Evolutionary conservation across 2,329 filamentous ascomycete species (phyloP).

Genomic region (Sphaerulina vaccinii): DNA sequence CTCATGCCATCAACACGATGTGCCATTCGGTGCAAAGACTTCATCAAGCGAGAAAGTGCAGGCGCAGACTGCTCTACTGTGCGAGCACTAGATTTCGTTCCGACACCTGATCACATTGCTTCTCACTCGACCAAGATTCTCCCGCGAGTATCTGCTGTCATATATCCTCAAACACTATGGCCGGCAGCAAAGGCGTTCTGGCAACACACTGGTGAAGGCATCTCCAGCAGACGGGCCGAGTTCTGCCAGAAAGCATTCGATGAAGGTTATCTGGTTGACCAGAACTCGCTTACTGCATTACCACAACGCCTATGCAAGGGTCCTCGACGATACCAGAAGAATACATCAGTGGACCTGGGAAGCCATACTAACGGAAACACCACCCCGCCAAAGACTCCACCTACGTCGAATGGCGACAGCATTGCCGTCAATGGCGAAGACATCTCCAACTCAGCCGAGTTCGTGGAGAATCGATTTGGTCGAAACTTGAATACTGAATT

Average conservation of each 20-base stretch:
- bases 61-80: conserved; percentile 52
- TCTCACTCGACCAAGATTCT: conserved; percentile 43
- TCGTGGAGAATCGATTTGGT: conserved; percentile 92
- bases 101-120: conserved; percentile 54
- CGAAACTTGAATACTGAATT: conserved; percentile 81
- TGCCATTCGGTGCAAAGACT: conserved; percentile 71
- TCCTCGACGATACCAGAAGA: conserved; percentile 75
- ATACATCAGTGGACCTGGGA: conserved; percentile 49
- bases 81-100: conserved; percentile 61
- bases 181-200: conserved; percentile 86
- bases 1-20: conserved; percentile 73
- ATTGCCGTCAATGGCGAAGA: conserved; percentile 37
- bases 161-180: conserved; percentile 68
- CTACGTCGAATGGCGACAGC: conserved; percentile 15
- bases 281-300: conserved; percentile 38
- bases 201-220: conserved; percentile 92
- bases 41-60: conserved; percentile 63
- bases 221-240: conserved; percentile 87
- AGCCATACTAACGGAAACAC: conserved; percentile 23
- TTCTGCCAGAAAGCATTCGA: conserved; percentile 77
- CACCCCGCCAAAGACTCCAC: conserved; percentile 16
- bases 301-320: conserved; percentile 59
- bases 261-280: conserved; percentile 63
- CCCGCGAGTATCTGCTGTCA: conserved; percentile 53
- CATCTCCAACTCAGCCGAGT: conserved; percentile 68